Conservation (phyloP, 1,139 yeast genomes). For the Geotrichum aggregatum region DNA sequence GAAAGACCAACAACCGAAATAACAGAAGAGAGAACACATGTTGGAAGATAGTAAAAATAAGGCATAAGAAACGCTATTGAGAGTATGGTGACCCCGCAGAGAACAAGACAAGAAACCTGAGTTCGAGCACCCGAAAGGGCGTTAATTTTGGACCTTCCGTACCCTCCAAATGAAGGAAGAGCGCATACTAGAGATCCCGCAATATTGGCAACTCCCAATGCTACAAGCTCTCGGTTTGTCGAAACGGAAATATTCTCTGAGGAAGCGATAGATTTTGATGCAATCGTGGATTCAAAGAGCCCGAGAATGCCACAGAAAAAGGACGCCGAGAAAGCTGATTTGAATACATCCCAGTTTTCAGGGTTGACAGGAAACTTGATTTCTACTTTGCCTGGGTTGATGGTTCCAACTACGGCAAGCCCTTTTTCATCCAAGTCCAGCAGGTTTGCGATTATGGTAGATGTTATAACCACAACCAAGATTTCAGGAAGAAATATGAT, state of each 20-base stretch:
- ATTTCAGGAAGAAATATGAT: constrained; percentile 71
- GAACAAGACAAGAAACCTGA: constrained; percentile 74
- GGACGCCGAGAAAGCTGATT: constrained; percentile 39
- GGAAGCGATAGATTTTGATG: constrained; percentile 56
- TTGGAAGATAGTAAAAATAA: constrained; percentile 69
- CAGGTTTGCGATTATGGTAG: constrained; percentile 55
- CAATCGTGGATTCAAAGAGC: constrained; percentile 90
- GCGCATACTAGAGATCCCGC: constrained; percentile 69
- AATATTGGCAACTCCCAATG: constrained; percentile 74
- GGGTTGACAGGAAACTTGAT: constrained; percentile 49
- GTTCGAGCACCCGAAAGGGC: constrained; percentile 83
- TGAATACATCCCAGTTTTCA: constrained; percentile 37
- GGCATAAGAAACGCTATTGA: constrained; percentile 61
- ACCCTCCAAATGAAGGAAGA: constrained; percentile 92
- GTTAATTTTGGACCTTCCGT: constrained; percentile 87
- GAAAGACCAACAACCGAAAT: constrained; percentile 76
- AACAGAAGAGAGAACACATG: constrained; percentile 75
- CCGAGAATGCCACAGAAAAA: constrained; percentile 84
- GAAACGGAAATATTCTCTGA: constrained; percentile 36
- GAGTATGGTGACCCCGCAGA: constrained; percentile 68
- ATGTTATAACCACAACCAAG: constrained; percentile 60
- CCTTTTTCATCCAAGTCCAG: constrained; percentile 57
- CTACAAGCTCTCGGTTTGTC: constrained; percentile 59
- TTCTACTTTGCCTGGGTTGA: constrained; percentile 46
- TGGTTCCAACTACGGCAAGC: constrained; percentile 67